Evolutionary conservation across 2,329 filamentous ascomycete species (phyloP).

Genomic region (Colletotrichum cuscutae): DNA sequence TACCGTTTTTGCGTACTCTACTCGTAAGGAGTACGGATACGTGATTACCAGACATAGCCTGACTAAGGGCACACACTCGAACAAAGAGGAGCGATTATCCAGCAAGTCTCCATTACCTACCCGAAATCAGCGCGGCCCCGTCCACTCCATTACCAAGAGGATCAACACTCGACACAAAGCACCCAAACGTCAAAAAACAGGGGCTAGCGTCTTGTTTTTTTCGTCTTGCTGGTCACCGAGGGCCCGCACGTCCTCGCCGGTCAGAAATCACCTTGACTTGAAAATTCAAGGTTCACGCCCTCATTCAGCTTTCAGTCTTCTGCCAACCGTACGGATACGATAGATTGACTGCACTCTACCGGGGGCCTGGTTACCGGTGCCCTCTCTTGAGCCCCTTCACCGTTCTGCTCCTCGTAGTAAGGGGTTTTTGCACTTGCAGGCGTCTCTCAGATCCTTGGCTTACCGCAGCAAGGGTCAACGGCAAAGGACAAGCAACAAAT

Average conservation of each 20-base stretch:
- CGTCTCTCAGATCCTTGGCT: background rate
- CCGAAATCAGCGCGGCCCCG: slow-evolving; percentile 21
- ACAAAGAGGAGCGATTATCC: background rate
- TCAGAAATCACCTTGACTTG: background rate
- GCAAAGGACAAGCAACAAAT: background rate
- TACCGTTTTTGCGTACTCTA: background rate
- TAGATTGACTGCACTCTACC: slow-evolving; percentile 6
- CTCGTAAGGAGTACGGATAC: background rate
- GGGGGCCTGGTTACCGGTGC: slow-evolving; percentile 26
- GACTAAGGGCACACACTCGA: background rate
- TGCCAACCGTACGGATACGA: background rate
- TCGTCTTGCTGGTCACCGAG: background rate
- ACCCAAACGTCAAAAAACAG: background rate
- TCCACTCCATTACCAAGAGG: slow-evolving; percentile 9
- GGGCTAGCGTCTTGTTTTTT: background rate
- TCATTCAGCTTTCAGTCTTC: background rate
- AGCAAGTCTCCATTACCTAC: slow-evolving; percentile 6
- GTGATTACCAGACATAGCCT: background rate
- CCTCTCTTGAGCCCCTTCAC: slow-evolving; percentile 1
- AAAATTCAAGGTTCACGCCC: background rate
- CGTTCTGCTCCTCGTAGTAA: background rate
- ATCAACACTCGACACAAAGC: slow-evolving; percentile 6
- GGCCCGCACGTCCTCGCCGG: background rate
- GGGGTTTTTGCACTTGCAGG: background rate
- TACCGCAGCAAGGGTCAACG: background rate